Conservation (phyloP, 2,329 filamentous ascomycete species). For the Colletotrichum coccodes region DNA sequence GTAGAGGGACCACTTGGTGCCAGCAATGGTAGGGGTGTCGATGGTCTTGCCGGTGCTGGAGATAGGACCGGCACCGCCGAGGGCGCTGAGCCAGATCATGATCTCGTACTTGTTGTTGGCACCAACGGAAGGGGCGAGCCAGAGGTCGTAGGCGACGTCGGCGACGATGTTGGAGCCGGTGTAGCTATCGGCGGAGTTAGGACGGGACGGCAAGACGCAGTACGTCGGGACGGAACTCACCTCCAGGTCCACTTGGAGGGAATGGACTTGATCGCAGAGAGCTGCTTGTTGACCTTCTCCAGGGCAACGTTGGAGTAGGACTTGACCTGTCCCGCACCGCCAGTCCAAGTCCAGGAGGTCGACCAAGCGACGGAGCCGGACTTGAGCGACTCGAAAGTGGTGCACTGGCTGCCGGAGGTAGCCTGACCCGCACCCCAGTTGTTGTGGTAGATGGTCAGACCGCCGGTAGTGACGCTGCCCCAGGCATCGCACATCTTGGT, state of each 20-base stretch:
- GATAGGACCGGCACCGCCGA: constrained; percentile 38
- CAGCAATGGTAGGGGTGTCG: constrained; percentile 63
- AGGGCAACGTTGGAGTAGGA: constrained; percentile 55
- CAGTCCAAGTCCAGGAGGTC: constrained; percentile 53
- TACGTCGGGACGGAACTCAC: constrained; percentile 14
- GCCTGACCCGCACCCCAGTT: constrained; percentile 55
- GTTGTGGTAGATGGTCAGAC: constrained; percentile 62
- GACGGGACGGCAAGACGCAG: accelerated
- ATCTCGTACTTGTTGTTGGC: constrained; percentile 55
- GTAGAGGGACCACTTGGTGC: constrained; percentile 64
- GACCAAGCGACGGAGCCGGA: constrained; percentile 51
- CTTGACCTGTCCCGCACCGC: constrained; percentile 51
- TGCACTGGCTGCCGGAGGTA: constrained; percentile 51
- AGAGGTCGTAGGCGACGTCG: constrained; percentile 69
- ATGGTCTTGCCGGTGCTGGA: constrained; percentile 60
- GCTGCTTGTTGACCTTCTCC: constrained; percentile 45
- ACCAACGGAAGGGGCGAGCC: constrained; percentile 58
- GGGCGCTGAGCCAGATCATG: constrained; percentile 38
- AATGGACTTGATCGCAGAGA: constrained; percentile 48
- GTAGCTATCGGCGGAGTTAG: constrained; percentile 43
- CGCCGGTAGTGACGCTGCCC: constrained; percentile 46
- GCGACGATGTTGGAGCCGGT: constrained; percentile 58
- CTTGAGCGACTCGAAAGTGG: constrained; percentile 47
- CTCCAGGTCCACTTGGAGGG: constrained; percentile 47
- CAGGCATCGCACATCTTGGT: constrained; percentile 51